Conservation (phyloP, 2,329 filamentous ascomycete genomes). For the Lasiodiplodia theobromae region DNA sequence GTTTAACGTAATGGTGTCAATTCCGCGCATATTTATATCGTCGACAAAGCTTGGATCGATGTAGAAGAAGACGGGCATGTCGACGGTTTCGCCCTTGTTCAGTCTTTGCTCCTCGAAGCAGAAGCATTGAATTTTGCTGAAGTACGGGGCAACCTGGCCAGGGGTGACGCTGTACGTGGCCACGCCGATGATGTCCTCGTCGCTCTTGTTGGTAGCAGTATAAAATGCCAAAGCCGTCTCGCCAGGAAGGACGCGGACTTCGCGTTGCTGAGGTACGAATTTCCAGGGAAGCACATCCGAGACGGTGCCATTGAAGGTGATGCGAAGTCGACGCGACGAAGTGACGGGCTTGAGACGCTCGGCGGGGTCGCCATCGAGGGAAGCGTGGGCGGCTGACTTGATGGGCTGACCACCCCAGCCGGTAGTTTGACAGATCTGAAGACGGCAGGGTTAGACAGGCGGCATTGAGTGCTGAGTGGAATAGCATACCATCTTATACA, state of each 20-base stretch:
- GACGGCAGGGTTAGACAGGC: background rate
- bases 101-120: constrained; percentile 96
- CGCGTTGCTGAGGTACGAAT: constrained; percentile 93
- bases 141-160: constrained; percentile 94
- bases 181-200: constrained; percentile 94
- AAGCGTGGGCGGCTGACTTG: constrained; percentile 74
- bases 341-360: constrained; percentile 81
- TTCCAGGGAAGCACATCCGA: constrained; percentile 98
- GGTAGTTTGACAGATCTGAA: constrained; percentile 80
- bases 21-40: constrained; percentile 89
- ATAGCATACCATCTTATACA: constrained; percentile 81
- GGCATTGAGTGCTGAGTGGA: background rate
- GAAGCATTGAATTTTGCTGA: constrained; percentile 99
- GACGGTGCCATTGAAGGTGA: constrained; percentile 95
- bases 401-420: constrained; percentile 94
- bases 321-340: constrained; percentile 82
- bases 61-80: constrained; percentile 99
- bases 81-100: constrained; percentile 93
- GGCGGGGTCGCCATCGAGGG: constrained; percentile 67
- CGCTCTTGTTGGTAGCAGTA: constrained; percentile 89
- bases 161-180: constrained; percentile 98
- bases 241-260: constrained; percentile 92
- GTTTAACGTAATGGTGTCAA: constrained; percentile 93
- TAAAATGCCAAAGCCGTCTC: constrained; percentile 98
- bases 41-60: constrained; percentile 94